phyloP scores from a whole-genome alignment of 768 basidiomycete species.

The Lactifluus hygrophoroides region DNA sequence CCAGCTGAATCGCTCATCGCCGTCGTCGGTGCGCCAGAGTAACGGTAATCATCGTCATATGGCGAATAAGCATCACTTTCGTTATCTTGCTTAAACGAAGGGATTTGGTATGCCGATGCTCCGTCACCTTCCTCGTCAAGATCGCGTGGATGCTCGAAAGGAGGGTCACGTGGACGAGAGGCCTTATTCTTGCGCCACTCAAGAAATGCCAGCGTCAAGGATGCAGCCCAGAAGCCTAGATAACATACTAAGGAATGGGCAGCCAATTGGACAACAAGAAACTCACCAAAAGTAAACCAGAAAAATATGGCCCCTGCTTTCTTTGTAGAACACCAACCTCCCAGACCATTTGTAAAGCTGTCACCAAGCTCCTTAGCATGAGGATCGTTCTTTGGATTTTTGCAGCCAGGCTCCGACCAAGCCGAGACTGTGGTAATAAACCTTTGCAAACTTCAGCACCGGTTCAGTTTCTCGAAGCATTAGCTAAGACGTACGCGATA shows the following conservation, averaged over 20 bases:
- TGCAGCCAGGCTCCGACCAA: slow-evolving; percentile 87
- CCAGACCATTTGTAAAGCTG: slow-evolving; percentile 57
- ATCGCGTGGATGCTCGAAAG: slow-evolving; percentile 58
- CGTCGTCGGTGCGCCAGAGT: slow-evolving; percentile 32
- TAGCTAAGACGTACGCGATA: slow-evolving; percentile 52
- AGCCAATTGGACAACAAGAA: neutral
- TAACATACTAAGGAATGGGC: neutral
- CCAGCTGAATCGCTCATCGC: slow-evolving; percentile 24
- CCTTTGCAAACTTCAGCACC: slow-evolving; percentile 30
- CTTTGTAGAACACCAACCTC: slow-evolving; percentile 87
- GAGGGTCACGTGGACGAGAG: slow-evolving; percentile 53
- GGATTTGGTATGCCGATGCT: slow-evolving; percentile 45
- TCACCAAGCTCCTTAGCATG: slow-evolving; percentile 53
- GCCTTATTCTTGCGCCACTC: slow-evolving; percentile 71
- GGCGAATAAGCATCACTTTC: slow-evolving; percentile 29
- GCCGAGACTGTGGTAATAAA: slow-evolving; percentile 75
- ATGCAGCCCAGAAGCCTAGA: slow-evolving; percentile 67
- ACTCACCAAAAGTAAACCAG: slow-evolving; percentile 74
- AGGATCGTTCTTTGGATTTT: slow-evolving; percentile 75
- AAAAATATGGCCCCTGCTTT: slow-evolving; percentile 86
- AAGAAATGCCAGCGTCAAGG: slow-evolving; percentile 54
- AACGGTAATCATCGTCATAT: slow-evolving; percentile 49
- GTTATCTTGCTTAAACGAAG: slow-evolving; percentile 28
- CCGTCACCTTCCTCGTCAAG: slow-evolving; percentile 45
- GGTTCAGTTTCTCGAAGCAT: slow-evolving; percentile 4